Percentiles rank a stretch among this genome's conserved stretches.
Conservation (phyloP, 1,284 basidiomycete genomes). For the Chiua sp. region DNA sequence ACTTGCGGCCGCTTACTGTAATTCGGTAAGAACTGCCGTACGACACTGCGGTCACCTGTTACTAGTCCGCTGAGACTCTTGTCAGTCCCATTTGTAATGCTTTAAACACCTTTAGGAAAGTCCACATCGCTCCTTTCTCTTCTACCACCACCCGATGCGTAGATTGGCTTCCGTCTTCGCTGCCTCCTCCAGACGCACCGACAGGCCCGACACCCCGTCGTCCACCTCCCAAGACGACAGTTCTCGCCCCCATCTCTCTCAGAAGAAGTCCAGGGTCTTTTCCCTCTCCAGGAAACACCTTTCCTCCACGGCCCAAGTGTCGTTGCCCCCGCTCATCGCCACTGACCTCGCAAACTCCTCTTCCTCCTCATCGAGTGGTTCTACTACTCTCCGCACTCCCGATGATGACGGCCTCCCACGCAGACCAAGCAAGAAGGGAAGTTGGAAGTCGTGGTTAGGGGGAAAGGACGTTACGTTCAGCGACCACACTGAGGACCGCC, state of each 20-base stretch:
- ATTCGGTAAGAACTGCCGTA: conserved; percentile 32
- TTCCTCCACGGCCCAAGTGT: conserved; percentile 16
- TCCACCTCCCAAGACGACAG: conserved; percentile 25
- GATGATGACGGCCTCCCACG: conserved; percentile 56
- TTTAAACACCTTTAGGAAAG: conserved; percentile 18
- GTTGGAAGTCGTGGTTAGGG: conserved; percentile 57
- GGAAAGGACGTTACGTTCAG: conserved; percentile 41
- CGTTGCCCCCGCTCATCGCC: conserved; percentile 24
- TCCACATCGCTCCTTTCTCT: conserved; percentile 22
- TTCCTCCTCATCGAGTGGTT: conserved; percentile 66
- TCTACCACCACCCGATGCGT: conserved; percentile 46
- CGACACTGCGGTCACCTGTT: conserved; percentile 5
- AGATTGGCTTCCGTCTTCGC: conserved; percentile 59
- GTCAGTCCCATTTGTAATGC: conserved; percentile 43
- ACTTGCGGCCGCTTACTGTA: conserved; percentile 16
- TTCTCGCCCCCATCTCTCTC: conserved; percentile 12
- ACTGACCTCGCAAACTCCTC: conserved; percentile 44
- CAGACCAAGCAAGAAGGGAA: conserved; percentile 46
- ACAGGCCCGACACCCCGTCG: conserved; percentile 45
- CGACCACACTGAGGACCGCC: conserved; percentile 28
- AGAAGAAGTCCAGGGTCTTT: conserved; percentile 28
- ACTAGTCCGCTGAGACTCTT: conserved; percentile 14
- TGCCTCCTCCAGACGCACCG: conserved; percentile 48
- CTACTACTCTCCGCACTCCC: conserved; percentile 63
- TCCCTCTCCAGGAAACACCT: conserved; percentile 36